Evolutionary conservation across 176 grass and related monocot species (phyloP), one percentile per base, ranked within the genome.

Genomic region (Avena insularis): DNA sequence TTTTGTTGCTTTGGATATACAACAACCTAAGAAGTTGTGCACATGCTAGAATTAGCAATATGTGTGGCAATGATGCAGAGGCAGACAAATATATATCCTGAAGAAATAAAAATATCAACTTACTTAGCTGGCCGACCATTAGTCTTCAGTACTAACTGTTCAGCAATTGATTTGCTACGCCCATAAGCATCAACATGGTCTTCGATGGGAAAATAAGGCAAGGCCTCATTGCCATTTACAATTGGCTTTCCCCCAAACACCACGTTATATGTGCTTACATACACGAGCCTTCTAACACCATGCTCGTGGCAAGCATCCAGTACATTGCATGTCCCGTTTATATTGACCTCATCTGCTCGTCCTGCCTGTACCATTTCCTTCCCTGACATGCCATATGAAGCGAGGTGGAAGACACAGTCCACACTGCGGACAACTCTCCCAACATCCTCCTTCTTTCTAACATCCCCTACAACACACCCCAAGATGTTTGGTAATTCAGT

Each of bases 301-400:
- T 89, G 58, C 71, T 94, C 92, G 71, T 92, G 88, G 88, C 93
- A 98, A 36, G 78, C 90, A 9, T 98, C 93, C 27, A 98, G 47
- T 27, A 98, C 75, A 83, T 88, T 91, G 84, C 91, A 98, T 3
- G 93, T 98, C n/a, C 96, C 96, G 7, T 91, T 95, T 90, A 98
- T 92, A 68, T 98, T 98, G 80, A 95, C 27, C 81, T 91, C 81
- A 55, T 95, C 90, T 1, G 86, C 67, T 43, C 90, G 87, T 20
- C 91, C 90, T 10, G 88, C 69, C 67, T 91, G 93, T 33, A 95
- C 79, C 96, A 98, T 98, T 75, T 95, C 91, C 82, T 98, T 95
- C 56, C 96, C 96, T 15, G 96, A 98, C 96, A 98, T 95, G 62
- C 96, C 96, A 82, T 89, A 98, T 8, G 96, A 98, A 86, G 96